Conservation (phyloP, 768 basidiomycete genomes). For the Mycena galericulata region DNA sequence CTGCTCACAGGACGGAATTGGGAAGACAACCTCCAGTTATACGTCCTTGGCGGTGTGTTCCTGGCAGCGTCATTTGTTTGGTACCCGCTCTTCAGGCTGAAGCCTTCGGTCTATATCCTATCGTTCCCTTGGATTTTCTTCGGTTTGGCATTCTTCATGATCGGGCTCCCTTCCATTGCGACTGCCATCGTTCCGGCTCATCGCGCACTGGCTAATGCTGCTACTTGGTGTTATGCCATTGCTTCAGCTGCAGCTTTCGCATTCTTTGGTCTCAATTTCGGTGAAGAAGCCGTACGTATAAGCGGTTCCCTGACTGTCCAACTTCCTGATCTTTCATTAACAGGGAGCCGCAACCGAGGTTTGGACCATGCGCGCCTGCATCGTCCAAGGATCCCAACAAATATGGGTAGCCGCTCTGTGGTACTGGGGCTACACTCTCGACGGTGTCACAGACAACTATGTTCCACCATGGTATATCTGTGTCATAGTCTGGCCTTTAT, state of each 20-base stretch:
- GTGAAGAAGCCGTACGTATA: constrained; percentile 88
- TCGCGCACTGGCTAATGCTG: constrained; percentile 75
- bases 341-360: constrained; percentile 95
- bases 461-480: constrained; percentile 89
- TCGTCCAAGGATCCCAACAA: constrained; percentile 96
- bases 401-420: constrained; percentile 96
- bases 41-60: constrained; percentile 92
- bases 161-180: constrained; percentile 86
- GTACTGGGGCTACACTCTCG: constrained; percentile 94
- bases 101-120: constrained; percentile 89
- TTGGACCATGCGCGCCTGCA: constrained; percentile 91
- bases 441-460: constrained; percentile 61
- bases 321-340: constrained; percentile 23
- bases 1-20: constrained; percentile 89
- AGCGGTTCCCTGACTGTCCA: background rate
- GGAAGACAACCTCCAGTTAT: constrained; percentile 83
- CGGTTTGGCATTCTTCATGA: constrained; percentile 90
- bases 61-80: constrained; percentile 87
- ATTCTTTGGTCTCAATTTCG: constrained; percentile 97
- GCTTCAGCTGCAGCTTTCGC: constrained; percentile 94
- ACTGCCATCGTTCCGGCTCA: constrained; percentile 70
- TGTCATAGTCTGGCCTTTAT: constrained; percentile 83
- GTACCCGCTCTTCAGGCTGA: constrained; percentile 91
- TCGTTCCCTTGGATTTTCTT: constrained; percentile 94
- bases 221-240: constrained; percentile 92